These are phyloP conservation scores for Naematelia encephala DNA, from an alignment of 768 basidiomycete genomes.

Conservation along the genomic window DNA sequence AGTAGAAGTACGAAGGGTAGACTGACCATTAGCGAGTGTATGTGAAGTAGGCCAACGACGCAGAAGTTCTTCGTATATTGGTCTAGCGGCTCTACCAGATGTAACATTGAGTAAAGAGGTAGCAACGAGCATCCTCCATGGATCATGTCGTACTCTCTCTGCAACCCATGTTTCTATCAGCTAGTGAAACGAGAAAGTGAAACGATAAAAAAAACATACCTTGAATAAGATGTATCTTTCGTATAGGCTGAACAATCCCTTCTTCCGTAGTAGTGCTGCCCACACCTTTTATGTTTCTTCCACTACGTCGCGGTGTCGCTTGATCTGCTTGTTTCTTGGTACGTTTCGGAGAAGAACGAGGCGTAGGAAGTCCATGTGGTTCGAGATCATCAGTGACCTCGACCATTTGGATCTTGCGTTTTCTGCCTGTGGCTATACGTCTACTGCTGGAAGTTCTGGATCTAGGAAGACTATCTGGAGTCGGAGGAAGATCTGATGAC, in stretches of 20 bases:
- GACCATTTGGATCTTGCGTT: background rate
- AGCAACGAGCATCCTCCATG: conserved; percentile 69
- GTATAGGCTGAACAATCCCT: background rate
- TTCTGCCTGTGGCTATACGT: no score
- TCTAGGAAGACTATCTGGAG: conserved; percentile 1
- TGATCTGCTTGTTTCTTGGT: no score
- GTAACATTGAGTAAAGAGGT: conserved; percentile 71
- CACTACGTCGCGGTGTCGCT: no score
- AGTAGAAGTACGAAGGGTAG: no score
- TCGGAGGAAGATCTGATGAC: background rate
- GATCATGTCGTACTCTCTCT: conserved; percentile 48
- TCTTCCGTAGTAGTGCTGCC: background rate
- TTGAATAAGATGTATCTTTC: conserved; percentile 42
- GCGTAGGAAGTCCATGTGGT: no score
- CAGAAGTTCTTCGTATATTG: conserved; percentile 63
- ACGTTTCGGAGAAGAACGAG: no score
- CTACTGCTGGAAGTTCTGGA: no score
- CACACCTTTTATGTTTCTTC: background rate
- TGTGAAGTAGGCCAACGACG: conserved; percentile 61
- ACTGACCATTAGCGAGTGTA: conserved; percentile 58
- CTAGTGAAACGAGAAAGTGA: background rate
- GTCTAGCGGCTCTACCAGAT: conserved; percentile 62
- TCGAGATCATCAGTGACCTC: no score
- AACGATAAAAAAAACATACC: conserved; percentile 25
- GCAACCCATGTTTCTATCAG: conserved; percentile 1